phyloP scores from a whole-genome alignment of 768 basidiomycete species.

The Boletus sp. region DNA sequence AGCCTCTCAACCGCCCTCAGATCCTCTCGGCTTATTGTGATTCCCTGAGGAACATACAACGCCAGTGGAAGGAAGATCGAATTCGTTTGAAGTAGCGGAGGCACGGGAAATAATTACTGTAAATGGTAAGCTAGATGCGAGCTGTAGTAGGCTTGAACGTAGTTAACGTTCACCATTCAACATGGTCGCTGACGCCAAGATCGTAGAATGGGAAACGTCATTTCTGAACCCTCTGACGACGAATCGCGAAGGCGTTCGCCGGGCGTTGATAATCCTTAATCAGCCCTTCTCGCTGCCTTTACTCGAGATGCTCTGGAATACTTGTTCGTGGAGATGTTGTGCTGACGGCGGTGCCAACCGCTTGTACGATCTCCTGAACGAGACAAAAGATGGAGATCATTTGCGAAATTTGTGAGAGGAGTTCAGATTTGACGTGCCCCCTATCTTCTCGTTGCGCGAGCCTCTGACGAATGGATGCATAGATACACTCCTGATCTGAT shows the following conservation, averaged over 20 bases:
- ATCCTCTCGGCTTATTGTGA: too few relatives aligned
- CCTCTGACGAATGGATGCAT: neutral
- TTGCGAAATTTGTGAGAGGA: conserved; percentile 16
- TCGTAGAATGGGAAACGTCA: conserved; percentile 23
- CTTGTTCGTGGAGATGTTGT: conserved; percentile 57
- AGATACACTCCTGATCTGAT: conserved; percentile 84
- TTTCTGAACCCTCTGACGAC: conserved; percentile 24
- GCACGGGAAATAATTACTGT: too few relatives aligned
- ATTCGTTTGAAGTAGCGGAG: too few relatives aligned
- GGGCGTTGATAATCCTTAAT: conserved; percentile 85
- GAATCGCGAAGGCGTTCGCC: conserved; percentile 8
- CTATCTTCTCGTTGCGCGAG: neutral
- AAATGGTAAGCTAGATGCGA: too few relatives aligned
- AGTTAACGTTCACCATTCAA: too few relatives aligned
- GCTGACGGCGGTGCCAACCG: conserved; percentile 91
- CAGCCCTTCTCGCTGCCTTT: conserved; percentile 74
- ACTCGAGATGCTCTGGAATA: conserved; percentile 58
- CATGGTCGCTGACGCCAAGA: conserved; percentile 4
- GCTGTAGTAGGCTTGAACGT: too few relatives aligned
- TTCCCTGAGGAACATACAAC: too few relatives aligned
- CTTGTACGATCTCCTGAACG: conserved; percentile 55
- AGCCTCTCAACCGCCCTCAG: too few relatives aligned
- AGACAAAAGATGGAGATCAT: conserved; percentile 1
- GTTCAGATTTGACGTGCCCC: neutral
- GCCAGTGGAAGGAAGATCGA: too few relatives aligned